These are phyloP conservation scores for Escovopsis weberi DNA, from an alignment of 2,329 filamentous ascomycete genomes.

Conservation along the genomic window DNA sequence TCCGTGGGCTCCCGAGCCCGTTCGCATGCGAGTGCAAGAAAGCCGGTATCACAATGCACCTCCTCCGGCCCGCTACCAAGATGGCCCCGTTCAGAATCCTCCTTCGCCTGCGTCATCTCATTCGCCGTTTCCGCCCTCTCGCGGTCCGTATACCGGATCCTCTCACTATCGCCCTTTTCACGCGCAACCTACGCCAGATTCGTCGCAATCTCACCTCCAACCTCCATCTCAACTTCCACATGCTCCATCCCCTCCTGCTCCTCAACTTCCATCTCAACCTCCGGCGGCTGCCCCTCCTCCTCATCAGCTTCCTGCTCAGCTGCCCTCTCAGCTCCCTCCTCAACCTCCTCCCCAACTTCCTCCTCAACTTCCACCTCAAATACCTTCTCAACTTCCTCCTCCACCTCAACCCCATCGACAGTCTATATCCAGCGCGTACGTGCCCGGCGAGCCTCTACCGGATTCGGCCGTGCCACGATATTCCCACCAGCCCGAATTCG, in stretches of 20 bases:
- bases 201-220: too few species aligned
- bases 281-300: too few species aligned
- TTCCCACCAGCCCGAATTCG: background rate
- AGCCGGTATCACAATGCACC: conserved; percentile 1
- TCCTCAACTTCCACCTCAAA: background rate
- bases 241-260: too few species aligned
- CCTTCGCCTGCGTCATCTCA: background rate
- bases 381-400: background rate
- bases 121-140: background rate
- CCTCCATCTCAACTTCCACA: too few species aligned
- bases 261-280: too few species aligned
- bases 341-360: background rate
- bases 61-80: conserved; percentile 1
- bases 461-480: background rate
- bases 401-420: conserved; percentile 1
- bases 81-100: background rate
- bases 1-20: conserved; percentile 6
- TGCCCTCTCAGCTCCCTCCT: background rate
- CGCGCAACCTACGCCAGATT: background rate
- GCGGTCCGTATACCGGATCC: background rate
- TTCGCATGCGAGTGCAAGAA: conserved; percentile 5
- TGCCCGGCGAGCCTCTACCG: background rate
- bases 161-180: background rate
- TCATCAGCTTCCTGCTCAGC: too few species aligned
- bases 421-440: background rate